A percentile compares a stretch with the other conserved stretches of the same genome.
Conservation (phyloP, 495 filamentous ascomycete species). For the Cudoniella acicularis region DNA sequence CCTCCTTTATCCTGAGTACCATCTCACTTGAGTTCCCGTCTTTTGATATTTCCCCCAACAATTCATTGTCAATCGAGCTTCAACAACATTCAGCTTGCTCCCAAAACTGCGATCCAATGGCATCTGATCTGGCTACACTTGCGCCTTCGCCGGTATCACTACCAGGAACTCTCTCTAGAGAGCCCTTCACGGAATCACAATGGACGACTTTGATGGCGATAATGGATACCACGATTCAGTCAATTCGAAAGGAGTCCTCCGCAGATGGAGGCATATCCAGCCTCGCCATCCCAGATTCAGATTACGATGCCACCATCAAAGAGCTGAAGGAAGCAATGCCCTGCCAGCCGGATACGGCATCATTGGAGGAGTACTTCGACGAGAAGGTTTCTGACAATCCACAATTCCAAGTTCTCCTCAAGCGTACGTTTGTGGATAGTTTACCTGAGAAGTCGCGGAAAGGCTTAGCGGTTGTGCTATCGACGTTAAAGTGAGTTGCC, state of each 20-base stretch:
- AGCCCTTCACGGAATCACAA: constrained; percentile 43
- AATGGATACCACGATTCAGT: constrained; percentile 52
- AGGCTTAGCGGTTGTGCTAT: constrained; percentile 48
- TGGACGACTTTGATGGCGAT: constrained; percentile 54
- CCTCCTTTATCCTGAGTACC: no score
- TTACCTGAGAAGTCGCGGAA: constrained; percentile 45
- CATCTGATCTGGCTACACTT: background rate
- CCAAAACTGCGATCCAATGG: background rate
- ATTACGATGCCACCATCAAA: constrained; percentile 19
- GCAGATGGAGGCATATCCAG: constrained; percentile 25
- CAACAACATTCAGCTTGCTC: background rate
- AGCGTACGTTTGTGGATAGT: constrained; percentile 40
- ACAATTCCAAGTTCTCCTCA: constrained; percentile 39
- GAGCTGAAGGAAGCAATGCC: constrained; percentile 13
- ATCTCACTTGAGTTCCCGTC: no score
- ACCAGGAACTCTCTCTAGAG: constrained; percentile 6
- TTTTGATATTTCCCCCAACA: no score
- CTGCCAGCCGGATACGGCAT: constrained; percentile 6
- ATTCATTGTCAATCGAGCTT: no score
- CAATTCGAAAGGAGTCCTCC: constrained; percentile 32
- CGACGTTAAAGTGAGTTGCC: constrained; percentile 50
- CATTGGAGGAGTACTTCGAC: constrained; percentile 40
- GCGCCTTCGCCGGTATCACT: background rate
- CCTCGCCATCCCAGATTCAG: constrained; percentile 13
- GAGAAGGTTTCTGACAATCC: constrained; percentile 48